Evolutionary conservation across 129 eudicot genomes (phyloP).

Genomic region (Pulicaria dysenterica): DNA sequence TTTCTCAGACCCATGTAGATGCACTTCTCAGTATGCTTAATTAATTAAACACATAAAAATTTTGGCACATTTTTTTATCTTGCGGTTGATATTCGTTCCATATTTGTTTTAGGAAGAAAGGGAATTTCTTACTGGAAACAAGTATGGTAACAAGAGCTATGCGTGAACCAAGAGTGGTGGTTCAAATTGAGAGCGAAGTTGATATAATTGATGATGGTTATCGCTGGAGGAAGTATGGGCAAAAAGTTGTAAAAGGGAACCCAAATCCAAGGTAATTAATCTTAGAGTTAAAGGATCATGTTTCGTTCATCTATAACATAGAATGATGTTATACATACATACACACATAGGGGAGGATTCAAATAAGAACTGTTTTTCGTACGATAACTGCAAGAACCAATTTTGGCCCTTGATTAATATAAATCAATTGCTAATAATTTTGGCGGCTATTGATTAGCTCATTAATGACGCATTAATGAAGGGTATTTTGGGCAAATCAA

Average conservation of each 20-base stretch:
- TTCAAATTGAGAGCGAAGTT: conserved; percentile 67
- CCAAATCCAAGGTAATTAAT: conserved; percentile 77
- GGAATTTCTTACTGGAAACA: conserved; percentile 49
- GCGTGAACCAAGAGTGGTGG: conserved; percentile 73
- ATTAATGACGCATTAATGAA: too few species aligned
- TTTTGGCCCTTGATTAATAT: too few species aligned
- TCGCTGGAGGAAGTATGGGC: conserved; percentile 92
- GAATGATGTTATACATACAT: neutral
- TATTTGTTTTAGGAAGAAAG: conserved; percentile 54
- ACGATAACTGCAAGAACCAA: too few species aligned
- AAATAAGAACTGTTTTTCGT: too few species aligned
- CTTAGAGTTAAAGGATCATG: neutral
- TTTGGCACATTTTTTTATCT: neutral
- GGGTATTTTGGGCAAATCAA: too few species aligned
- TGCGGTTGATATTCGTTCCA: conserved; percentile 13
- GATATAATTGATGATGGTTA: conserved; percentile 87
- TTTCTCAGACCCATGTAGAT: conserved; percentile 39
- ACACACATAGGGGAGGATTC: too few species aligned
- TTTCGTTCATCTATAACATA: neutral
- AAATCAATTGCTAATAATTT: too few species aligned
- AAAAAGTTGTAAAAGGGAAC: conserved; percentile 85
- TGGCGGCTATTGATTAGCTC: too few species aligned
- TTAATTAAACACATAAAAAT: neutral
- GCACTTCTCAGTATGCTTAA: conserved; percentile 22
- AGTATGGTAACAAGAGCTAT: conserved; percentile 55